Evolutionary conservation across 2,329 filamentous ascomycete species (phyloP), one percentile per base, ranked within the genome.

Genomic region (Magnaporthiopsis rhizophila): DNA sequence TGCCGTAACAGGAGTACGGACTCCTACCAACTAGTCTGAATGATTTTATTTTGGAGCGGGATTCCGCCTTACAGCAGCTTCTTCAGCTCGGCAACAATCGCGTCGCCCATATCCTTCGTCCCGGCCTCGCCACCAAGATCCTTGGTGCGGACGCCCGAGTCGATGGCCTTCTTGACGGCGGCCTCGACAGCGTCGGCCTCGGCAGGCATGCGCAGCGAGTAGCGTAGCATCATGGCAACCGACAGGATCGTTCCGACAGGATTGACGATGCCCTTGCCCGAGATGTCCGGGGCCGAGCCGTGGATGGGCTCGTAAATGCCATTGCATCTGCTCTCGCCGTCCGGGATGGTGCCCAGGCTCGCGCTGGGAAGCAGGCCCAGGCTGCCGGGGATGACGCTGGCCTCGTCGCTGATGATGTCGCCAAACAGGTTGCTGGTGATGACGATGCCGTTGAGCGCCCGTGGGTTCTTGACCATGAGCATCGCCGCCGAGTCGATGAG

Each of bases 281-380:
- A 92, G 72, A 98, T 98, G 73, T 98, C 93, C 34, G 93, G 94
- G 26, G 94, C 94, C 59, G 91, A 95, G 92, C 91, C 93, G 76
- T 99, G 94, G 71, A 99, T 98, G 32, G 94, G 94, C 83, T 98
- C 94, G 76, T 97, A 99, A 72, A 98, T 97, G 71, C 92, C 94
- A 75, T 96, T 97, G 74, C 93, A 91, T 75, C 85, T 88, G 71
- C 82, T 85, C 81, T 92, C 90, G 64, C 91, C 91, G 75, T 96
- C 92, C 0, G 94, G 94, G 66, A 96, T 87, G 57, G 90, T 91
- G 69, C 88, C 90, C 74, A 98, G 80, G 77, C 89, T 95, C 15
- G 94, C 94, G 75, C 89, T 94, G 32, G 94, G 94, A 69, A 97
- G 80, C 68, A 98, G 81, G 36, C 95, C 94, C 70, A 98, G 86